Evolutionary conservation across 1,284 basidiomycete species (phyloP).

Genomic region (Tausonia pullulans): DNA sequence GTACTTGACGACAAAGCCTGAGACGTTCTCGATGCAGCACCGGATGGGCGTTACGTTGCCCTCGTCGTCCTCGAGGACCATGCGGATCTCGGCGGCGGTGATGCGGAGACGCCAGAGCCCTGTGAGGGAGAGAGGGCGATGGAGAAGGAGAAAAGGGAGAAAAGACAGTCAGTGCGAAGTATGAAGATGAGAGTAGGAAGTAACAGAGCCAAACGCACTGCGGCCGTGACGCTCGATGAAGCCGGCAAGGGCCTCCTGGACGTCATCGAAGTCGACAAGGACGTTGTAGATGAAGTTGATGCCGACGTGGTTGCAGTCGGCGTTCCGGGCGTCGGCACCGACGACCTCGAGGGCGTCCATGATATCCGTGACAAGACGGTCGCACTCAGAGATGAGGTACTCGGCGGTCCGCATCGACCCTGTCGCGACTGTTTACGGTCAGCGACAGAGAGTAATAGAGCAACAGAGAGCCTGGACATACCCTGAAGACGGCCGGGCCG

Average conservation of each 20-base stretch:
- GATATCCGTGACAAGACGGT: constrained; percentile 87
- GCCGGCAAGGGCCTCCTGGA: constrained; percentile 86
- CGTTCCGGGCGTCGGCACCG: constrained; percentile 69
- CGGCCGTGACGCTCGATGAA: constrained; percentile 98
- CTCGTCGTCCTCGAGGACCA: constrained; percentile 83
- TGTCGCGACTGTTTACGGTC: neutral
- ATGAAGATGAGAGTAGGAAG: neutral
- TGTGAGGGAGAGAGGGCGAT: no score
- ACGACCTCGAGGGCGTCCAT: constrained; percentile 92
- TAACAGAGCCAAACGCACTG: constrained; percentile 24
- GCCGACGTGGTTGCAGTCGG: constrained; percentile 92
- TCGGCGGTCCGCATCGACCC: constrained; percentile 77
- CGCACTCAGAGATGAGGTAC: constrained; percentile 96
- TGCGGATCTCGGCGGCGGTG: constrained; percentile 92
- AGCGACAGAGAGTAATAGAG: neutral
- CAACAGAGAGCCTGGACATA: neutral
- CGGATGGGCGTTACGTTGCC: constrained; percentile 91
- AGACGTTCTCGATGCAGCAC: constrained; percentile 96
- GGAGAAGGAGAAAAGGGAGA: neutral
- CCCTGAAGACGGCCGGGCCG: constrained; percentile 89
- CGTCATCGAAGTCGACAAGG: constrained; percentile 88
- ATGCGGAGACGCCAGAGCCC: constrained; percentile 94
- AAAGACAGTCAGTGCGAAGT: neutral
- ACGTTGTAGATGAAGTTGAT: constrained; percentile 98
- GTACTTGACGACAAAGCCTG: constrained; percentile 97